Base-by-base conservation (phyloP, 345 rosid species). In the Iberis pinnata region DNA sequence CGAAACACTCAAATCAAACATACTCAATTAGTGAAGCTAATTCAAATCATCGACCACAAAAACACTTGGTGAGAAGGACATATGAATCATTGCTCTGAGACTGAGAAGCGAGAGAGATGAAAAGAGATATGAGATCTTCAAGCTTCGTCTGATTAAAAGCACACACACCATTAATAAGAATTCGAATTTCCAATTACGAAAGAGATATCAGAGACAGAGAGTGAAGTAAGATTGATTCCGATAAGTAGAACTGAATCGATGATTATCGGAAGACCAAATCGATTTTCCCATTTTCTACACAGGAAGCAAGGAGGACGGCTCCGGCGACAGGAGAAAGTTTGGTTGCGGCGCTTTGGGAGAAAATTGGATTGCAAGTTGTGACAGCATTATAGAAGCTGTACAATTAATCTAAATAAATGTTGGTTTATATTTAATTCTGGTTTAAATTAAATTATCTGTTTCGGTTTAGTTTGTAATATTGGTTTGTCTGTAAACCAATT, bases 111-210 rank as follows among this genome's bases (percentile, higher is more conserved):
- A 86, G 78, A 18, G 97, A 78, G 25, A 6, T 15, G 59, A 80
- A 83, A 25, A 83, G 59, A 7, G 25, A 22, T 22, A 2, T 22
- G 25, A 84, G 87, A 46, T 82, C 82, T 18, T 82, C 85, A 36
- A 89, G 77, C 49, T 80, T 77, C 64, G 61, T 70, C 46, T 47
- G 78, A 32, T 90, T 54, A 60, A 89, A 89, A 60, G 90, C 86
- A 46, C 10, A 43, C 4, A 57, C 35, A 41, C 40, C 24, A 44
- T 50, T 19, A 15, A 52, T 33, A 10, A 10, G 25, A 54, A 53
- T 60, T 31, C 58, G 31, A 35, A 4, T 29, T 6, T 2, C 10
- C 3, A 22, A 22, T 22, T 22, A 6, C 3, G 25, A 22, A 22
- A 22, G 25, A 22, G 25, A 22, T 3, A 22, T 22, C 25, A 22